Base-by-base conservation (phyloP, 164 flowering plant species). In the Vitis cinerea region DNA sequence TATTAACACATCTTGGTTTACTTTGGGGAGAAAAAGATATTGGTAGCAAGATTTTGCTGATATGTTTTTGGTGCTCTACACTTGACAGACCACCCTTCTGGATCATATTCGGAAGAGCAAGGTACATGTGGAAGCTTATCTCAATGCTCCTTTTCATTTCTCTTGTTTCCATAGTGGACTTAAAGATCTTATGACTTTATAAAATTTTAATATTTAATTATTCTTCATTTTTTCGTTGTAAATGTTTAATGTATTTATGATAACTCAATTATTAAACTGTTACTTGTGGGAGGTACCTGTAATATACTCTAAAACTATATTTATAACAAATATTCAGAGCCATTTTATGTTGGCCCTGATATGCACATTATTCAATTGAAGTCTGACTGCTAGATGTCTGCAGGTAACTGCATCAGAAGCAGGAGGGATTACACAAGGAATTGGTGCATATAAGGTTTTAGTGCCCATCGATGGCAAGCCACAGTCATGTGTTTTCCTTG, bases 381-480 rank as follows among this genome's bases (percentile, higher is more conserved):
- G 27, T 44, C 51, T 72, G 59, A 75, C 64, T 47, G 44, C 27
- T 61, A 29, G 48, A 59, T 68, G 62, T 71, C 70, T 71, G 49
- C 83, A 94, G 98, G 98, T 94, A 44, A 91, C 86, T 83, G 94
- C 94, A 64, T 85, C 91, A 69, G 98, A 94, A 86, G 97, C 97
- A 44, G 98, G 98, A 70, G 98, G 98, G 56, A 94, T 94, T 61
- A 94, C 98, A 51, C 98, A 94, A 82, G 98, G 98, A 68, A 92
- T 92, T 82, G 98, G 98, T 23, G 98, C 97, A 56, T 94, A 94
- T 81, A 89, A 86, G 75, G 92, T 94, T 55, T 75, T 78, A 65
- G 90, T 94, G 64, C 91, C 95, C 63, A 81, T 92, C 50, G 97
- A 94, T 72, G 95, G 95, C 51, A 86, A 85, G 79, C 66, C 59